These are phyloP conservation scores for Corylus avellana DNA, from an alignment of 306 rosid species.

Conservation along the genomic window DNA sequence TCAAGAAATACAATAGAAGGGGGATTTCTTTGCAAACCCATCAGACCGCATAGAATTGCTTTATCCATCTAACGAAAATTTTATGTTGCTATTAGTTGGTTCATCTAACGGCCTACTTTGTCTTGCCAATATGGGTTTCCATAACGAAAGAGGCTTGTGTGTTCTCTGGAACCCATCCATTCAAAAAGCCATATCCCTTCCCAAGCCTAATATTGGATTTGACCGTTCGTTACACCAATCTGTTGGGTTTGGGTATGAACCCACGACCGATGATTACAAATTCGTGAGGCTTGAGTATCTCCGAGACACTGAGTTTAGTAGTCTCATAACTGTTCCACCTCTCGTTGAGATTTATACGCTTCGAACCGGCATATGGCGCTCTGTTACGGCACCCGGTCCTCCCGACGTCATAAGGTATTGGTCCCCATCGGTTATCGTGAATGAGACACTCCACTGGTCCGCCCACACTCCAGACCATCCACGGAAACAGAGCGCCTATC, in stretches of 20 bases:
- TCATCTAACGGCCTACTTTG: not conserved
- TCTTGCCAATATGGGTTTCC: not conserved
- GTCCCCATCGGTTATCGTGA: not conserved
- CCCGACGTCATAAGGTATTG: not conserved
- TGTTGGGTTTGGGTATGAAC: not conserved
- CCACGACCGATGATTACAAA: not conserved
- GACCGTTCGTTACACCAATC: too few species aligned
- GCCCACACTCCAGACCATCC: not conserved
- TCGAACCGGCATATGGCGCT: not conserved
- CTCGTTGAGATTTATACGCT: not conserved
- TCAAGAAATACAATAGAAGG: not conserved
- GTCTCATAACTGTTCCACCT: not conserved
- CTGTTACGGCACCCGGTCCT: not conserved
- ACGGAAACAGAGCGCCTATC: not conserved
- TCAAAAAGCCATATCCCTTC: not conserved
- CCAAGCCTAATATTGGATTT: not conserved
- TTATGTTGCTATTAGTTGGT: not conserved
- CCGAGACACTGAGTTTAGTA: too few species aligned
- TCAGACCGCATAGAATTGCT: not conserved
- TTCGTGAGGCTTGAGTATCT: too few species aligned
- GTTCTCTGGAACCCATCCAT: slow-evolving; percentile 1
- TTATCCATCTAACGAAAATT: too few species aligned
- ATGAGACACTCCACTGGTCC: not conserved
- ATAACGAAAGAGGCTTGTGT: not conserved
- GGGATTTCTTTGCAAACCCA: not conserved